phyloP scores from a whole-genome alignment of 2,329 filamentous ascomycete species.

The Aspergillus fumigatus region DNA sequence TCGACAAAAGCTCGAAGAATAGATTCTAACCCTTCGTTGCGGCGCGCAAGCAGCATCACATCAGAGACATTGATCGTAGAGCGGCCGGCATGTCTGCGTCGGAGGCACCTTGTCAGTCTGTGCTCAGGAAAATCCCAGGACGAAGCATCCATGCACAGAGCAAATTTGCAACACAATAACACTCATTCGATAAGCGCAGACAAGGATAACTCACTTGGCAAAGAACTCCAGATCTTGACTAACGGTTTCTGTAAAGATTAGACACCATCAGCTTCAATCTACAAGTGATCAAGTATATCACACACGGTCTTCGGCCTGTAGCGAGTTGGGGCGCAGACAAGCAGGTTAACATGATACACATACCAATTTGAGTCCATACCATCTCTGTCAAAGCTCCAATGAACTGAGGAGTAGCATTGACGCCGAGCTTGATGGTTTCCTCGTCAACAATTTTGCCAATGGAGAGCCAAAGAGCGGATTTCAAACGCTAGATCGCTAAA shows the following conservation, averaged over 20 bases:
- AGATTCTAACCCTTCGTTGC: slow-evolving; percentile 77
- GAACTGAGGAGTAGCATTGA: slow-evolving; percentile 89
- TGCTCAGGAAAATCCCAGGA: not conserved
- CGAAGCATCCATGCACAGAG: not conserved
- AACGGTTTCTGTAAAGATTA: slow-evolving; percentile 42
- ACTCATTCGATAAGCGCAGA: not conserved
- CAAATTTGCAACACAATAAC: not conserved
- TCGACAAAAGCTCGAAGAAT: slow-evolving; percentile 54
- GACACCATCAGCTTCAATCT: slow-evolving; percentile 3
- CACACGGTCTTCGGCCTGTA: not conserved
- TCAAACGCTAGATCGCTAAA: slow-evolving; percentile 60
- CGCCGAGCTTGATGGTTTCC: slow-evolving; percentile 65
- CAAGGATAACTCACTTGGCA: slow-evolving; percentile 43
- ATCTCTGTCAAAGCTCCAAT: slow-evolving; percentile 81
- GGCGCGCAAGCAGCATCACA: slow-evolving; percentile 77
- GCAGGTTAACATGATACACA: slow-evolving; percentile 10
- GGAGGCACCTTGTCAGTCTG: slow-evolving; percentile 19
- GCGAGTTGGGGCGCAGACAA: not conserved
- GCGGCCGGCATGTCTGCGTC: slow-evolving; percentile 70
- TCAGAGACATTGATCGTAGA: slow-evolving; percentile 78
- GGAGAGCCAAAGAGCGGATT: slow-evolving; percentile 78
- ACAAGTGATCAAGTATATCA: not conserved
- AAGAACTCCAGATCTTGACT: slow-evolving; percentile 62
- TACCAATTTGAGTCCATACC: slow-evolving; percentile 83
- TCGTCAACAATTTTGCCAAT: slow-evolving; percentile 87